phyloP scores from a whole-genome alignment of 2,329 filamentous ascomycete genomes.

The Pestalotiopsis sp. region DNA sequence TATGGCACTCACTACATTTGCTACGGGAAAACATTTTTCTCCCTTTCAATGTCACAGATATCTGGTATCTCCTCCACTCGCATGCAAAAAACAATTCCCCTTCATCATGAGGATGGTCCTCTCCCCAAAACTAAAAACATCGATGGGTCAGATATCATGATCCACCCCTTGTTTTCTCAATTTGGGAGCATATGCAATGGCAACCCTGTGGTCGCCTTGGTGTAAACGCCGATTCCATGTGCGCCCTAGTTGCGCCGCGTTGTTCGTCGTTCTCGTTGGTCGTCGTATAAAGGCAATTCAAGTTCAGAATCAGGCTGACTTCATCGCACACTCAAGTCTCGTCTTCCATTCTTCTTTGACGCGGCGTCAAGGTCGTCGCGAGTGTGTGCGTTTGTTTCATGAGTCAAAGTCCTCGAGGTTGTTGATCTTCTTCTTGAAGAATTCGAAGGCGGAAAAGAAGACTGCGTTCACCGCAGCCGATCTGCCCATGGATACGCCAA shows the following conservation, averaged over 20 bases:
- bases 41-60: neutral
- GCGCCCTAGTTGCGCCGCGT: slow-evolving; percentile 19
- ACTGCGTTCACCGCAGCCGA: slow-evolving; percentile 85
- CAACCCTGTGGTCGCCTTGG: neutral
- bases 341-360: neutral
- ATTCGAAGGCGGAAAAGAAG: slow-evolving; percentile 88
- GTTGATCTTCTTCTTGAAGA: slow-evolving; percentile 72
- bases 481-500: slow-evolving; percentile 81
- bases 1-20: neutral
- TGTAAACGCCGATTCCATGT: slow-evolving; percentile 11
- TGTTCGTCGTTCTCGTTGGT: neutral
- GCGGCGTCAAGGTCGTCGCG: neutral
- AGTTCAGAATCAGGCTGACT: neutral
- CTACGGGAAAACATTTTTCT: neutral
- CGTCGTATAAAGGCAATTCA: neutral
- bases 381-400: slow-evolving; percentile 1
- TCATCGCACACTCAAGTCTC: neutral
- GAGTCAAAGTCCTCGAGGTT: slow-evolving; percentile 47
- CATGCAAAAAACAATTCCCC: neutral
- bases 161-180: neutral
- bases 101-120: neutral
- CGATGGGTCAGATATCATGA: neutral
- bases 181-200: neutral
- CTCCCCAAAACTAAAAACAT: neutral
- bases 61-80: neutral